Base-by-base conservation (phyloP, 192 early-diverging fungal species). In the Lobosporangium transversale region DNA sequence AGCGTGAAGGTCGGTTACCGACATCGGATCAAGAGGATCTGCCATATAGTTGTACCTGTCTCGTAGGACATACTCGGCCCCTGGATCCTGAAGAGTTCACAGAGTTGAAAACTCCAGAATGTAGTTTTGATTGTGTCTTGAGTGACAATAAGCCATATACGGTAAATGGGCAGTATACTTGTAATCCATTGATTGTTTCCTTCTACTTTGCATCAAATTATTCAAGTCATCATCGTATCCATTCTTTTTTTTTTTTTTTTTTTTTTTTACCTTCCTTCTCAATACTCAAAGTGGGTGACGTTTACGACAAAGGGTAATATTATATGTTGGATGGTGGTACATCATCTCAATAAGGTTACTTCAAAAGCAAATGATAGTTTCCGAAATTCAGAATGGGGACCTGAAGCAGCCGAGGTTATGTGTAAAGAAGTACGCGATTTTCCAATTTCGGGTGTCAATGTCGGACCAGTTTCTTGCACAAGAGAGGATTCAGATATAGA, bases 301-400 rank as follows among this genome's bases (percentile, higher is more conserved):
- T 66, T 57, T 18, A 66, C 64, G n/a, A 57, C 64, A 4, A 32
- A 40, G 31, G 8, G 47, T 15, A 40, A 27, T 8, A 50, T 30
- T 0, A 6, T 58, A 3, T 66, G 64, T 12, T 66, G 47, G 37
- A 50, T 49, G 44, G 33, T 66, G 3, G 45, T 66, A 0, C 26
- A 50, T 5, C 27, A 36, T 20, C 54, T 66, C 2, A 48, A 57
- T 9, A 27, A 56, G 30, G 32, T 27, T 5, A 26, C 64, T 1
- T 29, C 20, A 40, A 57, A 58, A 14, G 11, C 29, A 17, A 3
- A 66, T 6, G 64, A 66, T 45, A 54, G 24, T 18, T 66, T 66
- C 29, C 53, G 64, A 1, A 53, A 53, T 23, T 66, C 64, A 4
- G 64, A 66, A 23, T 66, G 64, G 64, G 64, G 64, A 3, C 44